Evolutionary conservation across 495 filamentous ascomycete genomes (phyloP), one percentile per base, ranked within the genome.

Genomic region (Niebla homalea): DNA sequence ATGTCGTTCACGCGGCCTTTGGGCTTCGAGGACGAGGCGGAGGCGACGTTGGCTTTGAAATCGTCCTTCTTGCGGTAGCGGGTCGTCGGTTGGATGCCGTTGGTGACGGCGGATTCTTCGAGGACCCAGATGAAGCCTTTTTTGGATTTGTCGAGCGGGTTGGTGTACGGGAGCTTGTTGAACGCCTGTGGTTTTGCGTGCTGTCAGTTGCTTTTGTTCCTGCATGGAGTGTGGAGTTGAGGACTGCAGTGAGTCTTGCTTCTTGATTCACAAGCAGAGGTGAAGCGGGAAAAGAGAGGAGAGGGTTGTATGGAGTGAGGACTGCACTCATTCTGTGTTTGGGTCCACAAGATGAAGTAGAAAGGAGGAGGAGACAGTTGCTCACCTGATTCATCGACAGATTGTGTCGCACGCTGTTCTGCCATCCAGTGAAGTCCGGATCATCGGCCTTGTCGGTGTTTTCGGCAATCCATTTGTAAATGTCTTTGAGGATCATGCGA

Each of bases 391-490:
- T 98, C 92, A 98, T 98, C 12, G 88, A 95, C 0, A 98, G 69
- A 58, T 98, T 98, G 60, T 98, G 92, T 6, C 92, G 80, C 48
- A 98, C 92, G 64, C 89, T 95, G 66, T 96, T 97, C 65, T 92
- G 85, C 92, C 93, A 97, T 3, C 89, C 93, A 58, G 82, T 86
- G 23, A 67, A 72, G n/a, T 59, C 69, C 15, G 73, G 68, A 36
- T 73, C 73, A 41, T 70, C 81, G 2, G 75, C 79, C 59, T 89
- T 93, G 46, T 77, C 74, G 1, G 87, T 94, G 56, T 94, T 83
- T 18, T 81, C 70, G 21, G 77, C 73, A 60, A 97, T 94, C 86
- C 92, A 98, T 21, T 78, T 68, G 62, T 98, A 98, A 50, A 98
- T 86, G 22, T 90, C 82, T 57, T 87, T 80, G 4, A 98, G 73